Conservation (phyloP, 2,329 filamentous ascomycete genomes). For the Teratosphaeria gauchensis region DNA sequence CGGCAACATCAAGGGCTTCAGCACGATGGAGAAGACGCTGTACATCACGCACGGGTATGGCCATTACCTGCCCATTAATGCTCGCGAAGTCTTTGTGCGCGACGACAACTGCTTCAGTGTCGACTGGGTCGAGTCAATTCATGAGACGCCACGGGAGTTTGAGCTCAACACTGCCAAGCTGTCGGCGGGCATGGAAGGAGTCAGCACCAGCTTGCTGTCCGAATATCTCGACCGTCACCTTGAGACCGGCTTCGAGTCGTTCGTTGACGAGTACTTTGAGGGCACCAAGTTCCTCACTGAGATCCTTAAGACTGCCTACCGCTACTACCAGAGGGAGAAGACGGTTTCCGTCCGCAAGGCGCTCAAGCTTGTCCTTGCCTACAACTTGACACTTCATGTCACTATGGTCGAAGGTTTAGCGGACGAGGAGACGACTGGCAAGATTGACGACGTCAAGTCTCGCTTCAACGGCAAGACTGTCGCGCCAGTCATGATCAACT, state of each 20-base stretch:
- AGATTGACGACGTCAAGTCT: conserved; percentile 76
- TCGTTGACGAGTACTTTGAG: conserved; percentile 93
- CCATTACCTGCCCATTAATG: conserved; percentile 83
- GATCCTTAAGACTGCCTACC: conserved; percentile 91
- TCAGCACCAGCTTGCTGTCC: conserved; percentile 69
- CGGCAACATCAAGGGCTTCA: conserved; percentile 85
- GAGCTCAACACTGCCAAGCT: conserved; percentile 81
- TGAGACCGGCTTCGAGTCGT: conserved; percentile 81
- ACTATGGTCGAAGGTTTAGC: conserved; percentile 88
- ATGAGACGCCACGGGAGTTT: conserved; percentile 68
- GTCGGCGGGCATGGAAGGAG: conserved; percentile 79
- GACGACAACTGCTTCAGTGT: conserved; percentile 89
- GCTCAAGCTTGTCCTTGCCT: conserved; percentile 86
- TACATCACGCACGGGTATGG: conserved; percentile 97
- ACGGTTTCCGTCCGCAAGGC: conserved; percentile 88
- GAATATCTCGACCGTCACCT: conserved; percentile 95
- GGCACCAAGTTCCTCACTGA: conserved; percentile 91
- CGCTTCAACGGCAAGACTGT: conserved; percentile 85
- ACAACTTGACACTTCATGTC: conserved; percentile 90
- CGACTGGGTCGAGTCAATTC: conserved; percentile 81
- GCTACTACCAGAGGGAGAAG: conserved; percentile 82
- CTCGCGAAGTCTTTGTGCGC: conserved; percentile 83
- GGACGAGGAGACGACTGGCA: conserved; percentile 67
- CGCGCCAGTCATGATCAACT: conserved; percentile 98
- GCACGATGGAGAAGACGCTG: conserved; percentile 53